Percentiles rank a stretch among this genome's conserved stretches.
Evolutionary conservation across 2,329 filamentous ascomycete genomes (phyloP).

Genomic region (Pseudogymnoascus sp.): DNA sequence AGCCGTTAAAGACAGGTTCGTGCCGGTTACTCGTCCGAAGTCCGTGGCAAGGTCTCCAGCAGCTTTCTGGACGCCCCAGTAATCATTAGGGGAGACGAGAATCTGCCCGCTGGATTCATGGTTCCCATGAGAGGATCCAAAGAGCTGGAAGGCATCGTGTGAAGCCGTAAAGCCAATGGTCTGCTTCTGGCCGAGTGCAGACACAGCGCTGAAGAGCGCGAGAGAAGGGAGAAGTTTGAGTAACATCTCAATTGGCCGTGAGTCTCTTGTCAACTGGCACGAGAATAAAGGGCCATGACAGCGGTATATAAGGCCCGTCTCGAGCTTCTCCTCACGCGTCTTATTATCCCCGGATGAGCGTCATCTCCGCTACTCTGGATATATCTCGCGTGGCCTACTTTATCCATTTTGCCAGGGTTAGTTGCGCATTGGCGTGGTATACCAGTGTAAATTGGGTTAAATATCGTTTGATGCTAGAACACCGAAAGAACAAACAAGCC

Average conservation of each 20-base stretch:
- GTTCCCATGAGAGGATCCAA: not conserved
- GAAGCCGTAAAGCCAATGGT: slow-evolving; percentile 35
- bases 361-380: slow-evolving; percentile 5
- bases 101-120: slow-evolving; percentile 40
- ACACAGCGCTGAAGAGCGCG: slow-evolving; percentile 17
- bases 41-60: slow-evolving; percentile 61
- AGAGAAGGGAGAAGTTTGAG: slow-evolving; percentile 17
- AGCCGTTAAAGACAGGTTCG: slow-evolving; percentile 45
- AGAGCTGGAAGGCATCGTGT: slow-evolving; percentile 14
- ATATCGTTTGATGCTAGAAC: slow-evolving; percentile 4
- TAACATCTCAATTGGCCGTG: slow-evolving; percentile 13
- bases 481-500: not conserved
- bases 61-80: slow-evolving; percentile 61
- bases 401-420: slow-evolving; percentile 4
- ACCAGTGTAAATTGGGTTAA: not conserved
- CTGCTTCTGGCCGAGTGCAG: slow-evolving; percentile 43
- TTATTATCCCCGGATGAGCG: not conserved
- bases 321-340: slow-evolving; percentile 11
- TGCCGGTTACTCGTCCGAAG: slow-evolving; percentile 64
- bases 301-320: slow-evolving; percentile 8
- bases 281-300: slow-evolving; percentile 14
- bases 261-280: slow-evolving; percentile 1
- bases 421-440: slow-evolving; percentile 1
- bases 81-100: slow-evolving; percentile 51
- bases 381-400: not conserved